Conservation (phyloP, 352 stramenopile species). For the Pythium myriotylum region DNA sequence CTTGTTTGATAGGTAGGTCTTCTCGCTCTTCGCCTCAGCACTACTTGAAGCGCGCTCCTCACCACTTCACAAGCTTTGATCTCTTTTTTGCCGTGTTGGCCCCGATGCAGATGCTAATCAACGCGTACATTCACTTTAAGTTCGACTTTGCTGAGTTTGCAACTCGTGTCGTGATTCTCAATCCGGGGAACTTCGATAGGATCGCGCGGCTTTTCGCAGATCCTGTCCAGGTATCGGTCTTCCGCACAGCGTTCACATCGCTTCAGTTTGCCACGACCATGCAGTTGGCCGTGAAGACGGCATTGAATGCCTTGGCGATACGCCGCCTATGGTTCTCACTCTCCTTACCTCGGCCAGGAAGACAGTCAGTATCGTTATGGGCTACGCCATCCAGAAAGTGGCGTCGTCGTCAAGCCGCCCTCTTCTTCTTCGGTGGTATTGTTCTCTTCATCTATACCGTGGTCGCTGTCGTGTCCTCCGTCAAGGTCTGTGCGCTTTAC, state of each 20-base stretch:
- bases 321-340: conserved; percentile 44
- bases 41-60: too few species aligned
- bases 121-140: background rate
- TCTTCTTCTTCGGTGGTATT: conserved; percentile 13
- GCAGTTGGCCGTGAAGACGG: conserved; percentile 34
- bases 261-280: conserved; percentile 37
- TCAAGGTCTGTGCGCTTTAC: too few species aligned
- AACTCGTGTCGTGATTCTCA: background rate
- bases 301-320: conserved; percentile 38
- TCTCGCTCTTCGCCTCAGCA: too few species aligned
- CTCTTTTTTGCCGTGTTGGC: conserved; percentile 49
- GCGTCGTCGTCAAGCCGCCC: too few species aligned
- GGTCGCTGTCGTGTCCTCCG: conserved; percentile 4
- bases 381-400: too few species aligned
- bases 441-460: conserved; percentile 24
- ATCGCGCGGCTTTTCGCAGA: conserved; percentile 49
- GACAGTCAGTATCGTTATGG: too few species aligned
- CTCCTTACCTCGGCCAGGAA: too few species aligned
- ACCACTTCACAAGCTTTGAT: too few species aligned
- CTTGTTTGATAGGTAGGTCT: background rate
- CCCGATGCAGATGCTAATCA: background rate
- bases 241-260: conserved; percentile 49
- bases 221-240: conserved; percentile 40
- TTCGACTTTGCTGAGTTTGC: background rate
- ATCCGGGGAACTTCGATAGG: conserved; percentile 35